These are phyloP conservation scores for Candida koratica DNA, from an alignment of 805 yeast species.

Conservation along the genomic window DNA sequence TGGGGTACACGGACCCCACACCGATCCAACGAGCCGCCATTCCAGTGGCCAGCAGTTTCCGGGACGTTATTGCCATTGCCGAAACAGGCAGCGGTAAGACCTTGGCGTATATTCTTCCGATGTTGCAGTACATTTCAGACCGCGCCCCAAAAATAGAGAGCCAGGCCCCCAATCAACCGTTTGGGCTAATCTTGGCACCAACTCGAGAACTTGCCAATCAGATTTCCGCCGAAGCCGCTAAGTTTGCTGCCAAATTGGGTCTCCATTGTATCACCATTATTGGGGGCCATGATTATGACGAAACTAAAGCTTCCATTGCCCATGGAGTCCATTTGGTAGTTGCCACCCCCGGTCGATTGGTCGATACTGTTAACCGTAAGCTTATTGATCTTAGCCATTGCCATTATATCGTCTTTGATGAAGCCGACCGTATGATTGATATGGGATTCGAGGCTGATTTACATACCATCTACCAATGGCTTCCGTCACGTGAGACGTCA, in stretches of 20 bases:
- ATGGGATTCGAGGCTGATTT: conserved; percentile 89
- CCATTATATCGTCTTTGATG: conserved; percentile 75
- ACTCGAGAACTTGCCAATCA: conserved; percentile 93
- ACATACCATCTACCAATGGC: conserved; percentile 49
- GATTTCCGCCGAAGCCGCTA: conserved; percentile 62
- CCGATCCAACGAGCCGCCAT: conserved; percentile 89
- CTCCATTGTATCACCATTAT: conserved; percentile 62
- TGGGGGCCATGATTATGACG: conserved; percentile 87
- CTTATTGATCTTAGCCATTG: conserved; percentile 58
- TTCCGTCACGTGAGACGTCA: too few relatives aligned
- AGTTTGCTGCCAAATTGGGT: conserved; percentile 40
- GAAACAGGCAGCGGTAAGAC: conserved; percentile 98
- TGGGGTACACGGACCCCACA: conserved; percentile 66
- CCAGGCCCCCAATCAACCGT: conserved; percentile 57
- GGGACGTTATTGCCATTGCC: conserved; percentile 85
- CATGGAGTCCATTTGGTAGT: conserved; percentile 67
- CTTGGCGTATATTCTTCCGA: conserved; percentile 73
- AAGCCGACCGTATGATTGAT: conserved; percentile 94
- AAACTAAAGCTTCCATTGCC: conserved; percentile 55
- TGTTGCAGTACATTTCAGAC: conserved; percentile 48
- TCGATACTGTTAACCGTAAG: conserved; percentile 74
- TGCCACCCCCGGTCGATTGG: conserved; percentile 91
- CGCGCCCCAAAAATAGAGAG: conserved; percentile 41
- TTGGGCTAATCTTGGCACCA: conserved; percentile 81
- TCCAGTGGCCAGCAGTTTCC: conserved; percentile 56